phyloP scores from a whole-genome alignment of 2,329 filamentous ascomycete genomes.

The Cryphonectria carpinicola region DNA sequence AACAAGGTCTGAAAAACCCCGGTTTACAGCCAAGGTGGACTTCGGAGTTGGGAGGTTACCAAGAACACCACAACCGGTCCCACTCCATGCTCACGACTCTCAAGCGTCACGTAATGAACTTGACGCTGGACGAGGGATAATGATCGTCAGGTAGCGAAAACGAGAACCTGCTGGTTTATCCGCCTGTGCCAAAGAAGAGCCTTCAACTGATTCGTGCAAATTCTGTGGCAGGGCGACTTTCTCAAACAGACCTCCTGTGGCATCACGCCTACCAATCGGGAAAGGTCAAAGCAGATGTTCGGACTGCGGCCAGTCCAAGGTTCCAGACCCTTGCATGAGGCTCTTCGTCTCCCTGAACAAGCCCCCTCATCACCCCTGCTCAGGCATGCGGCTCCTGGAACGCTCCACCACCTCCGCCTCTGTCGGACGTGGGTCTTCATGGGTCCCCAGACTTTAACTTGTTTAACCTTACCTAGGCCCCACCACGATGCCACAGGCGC shows the following conservation, averaged over 20 bases:
- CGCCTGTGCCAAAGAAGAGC: not conserved
- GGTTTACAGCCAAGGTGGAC: not conserved
- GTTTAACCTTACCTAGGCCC: constrained; percentile 25
- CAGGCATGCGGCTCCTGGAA: constrained; percentile 28
- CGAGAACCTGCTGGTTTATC: not conserved
- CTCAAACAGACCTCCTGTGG: constrained; percentile 20
- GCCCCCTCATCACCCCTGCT: constrained; percentile 23
- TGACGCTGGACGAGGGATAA: not conserved
- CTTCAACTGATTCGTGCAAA: constrained; percentile 10
- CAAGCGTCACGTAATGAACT: not conserved
- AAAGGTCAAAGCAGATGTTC: constrained; percentile 17
- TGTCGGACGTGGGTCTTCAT: constrained; percentile 12
- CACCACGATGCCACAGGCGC: constrained; percentile 31
- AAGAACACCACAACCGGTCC: not conserved
- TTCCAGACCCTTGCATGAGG: constrained; percentile 27
- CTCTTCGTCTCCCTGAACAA: constrained; percentile 21
- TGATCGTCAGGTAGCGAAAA: not conserved
- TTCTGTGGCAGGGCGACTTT: not conserved
- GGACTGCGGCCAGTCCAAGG: constrained; percentile 14
- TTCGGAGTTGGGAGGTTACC: not conserved
- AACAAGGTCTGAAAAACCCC: not conserved
- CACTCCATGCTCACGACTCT: not conserved
- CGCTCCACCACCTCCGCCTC: constrained; percentile 18
- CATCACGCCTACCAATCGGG: constrained; percentile 5
- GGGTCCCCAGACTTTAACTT: constrained; percentile 15